Base-by-base conservation (phyloP, 768 basidiomycete genomes). In the Termitomyces sp. region DNA sequence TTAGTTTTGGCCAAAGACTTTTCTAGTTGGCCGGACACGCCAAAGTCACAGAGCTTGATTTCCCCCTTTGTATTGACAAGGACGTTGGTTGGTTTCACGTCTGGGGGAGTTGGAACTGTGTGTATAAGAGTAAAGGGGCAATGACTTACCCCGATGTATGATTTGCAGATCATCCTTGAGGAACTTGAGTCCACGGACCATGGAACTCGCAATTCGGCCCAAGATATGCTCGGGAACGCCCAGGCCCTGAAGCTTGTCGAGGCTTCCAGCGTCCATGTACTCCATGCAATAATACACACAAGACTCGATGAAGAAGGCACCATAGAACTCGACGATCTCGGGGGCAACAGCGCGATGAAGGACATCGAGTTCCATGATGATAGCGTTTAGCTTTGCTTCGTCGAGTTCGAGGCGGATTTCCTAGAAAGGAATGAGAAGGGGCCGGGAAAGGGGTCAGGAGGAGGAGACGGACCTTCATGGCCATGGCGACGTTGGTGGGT, bases 261-360 rank as follows among this genome's bases (percentile, higher is more conserved):
- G 80, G 40, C 87, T 90, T n/a, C 95, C 94, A 11, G 94, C 95
- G 68, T 99, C 96, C 97, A 99, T 99, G 73, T 88, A 92, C 76
- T 99, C 97, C 95, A 98, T 98, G 73, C 95, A 98, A 70, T 97
- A 98, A 73, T 99, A 98, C 23, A 99, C 97, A 70, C 96, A 99
- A n/a, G 92, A 92, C 68, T 99, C 97, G 72, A 97, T 94, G 72
- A 97, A 98, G 77, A 99, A 99, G 4, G 97, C 97, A 43, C 97
- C 97, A 68, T 96, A 98, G 64, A 99, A 99, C 59, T 98, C 97
- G 65, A 99, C 92, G 62, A 98, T 98, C 66, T 91, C 86, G 3
- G 89, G 90, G 9, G 89, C 86, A 43, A 88, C 81, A 3, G 95
- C 95, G 19, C 94, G 91, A 71, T 99, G 97, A 7, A 99, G 84